Percentiles rank a stretch among this genome's conserved stretches.
Conservation (phyloP, 331 rosid species). For the Acacia concinna region DNA sequence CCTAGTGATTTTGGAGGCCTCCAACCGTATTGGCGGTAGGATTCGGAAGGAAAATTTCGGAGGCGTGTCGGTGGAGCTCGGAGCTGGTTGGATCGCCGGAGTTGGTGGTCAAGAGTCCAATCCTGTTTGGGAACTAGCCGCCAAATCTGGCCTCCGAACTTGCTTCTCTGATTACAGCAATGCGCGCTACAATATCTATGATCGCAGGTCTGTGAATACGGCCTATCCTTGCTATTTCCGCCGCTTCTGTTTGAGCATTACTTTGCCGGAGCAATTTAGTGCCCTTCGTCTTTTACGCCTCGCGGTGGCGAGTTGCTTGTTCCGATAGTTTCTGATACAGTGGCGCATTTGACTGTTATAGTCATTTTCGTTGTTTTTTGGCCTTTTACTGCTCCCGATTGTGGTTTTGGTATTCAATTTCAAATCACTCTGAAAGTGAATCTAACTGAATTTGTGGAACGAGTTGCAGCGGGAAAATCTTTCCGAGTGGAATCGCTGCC, state of each 20-base stretch:
- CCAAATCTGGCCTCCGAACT: conserved; percentile 62
- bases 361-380: neutral
- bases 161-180: conserved; percentile 91
- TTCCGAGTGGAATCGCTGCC: conserved; percentile 65
- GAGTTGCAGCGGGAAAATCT: conserved; percentile 58
- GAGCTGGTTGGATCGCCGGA: conserved; percentile 98
- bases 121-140: conserved; percentile 93
- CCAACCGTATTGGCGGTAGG: conserved; percentile 92
- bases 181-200: conserved; percentile 91
- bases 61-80: conserved; percentile 85
- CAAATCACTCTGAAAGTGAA: neutral
- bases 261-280: neutral
- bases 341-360: neutral
- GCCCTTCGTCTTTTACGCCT: neutral
- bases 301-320: neutral
- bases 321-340: neutral
- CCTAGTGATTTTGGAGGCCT: conserved; percentile 79
- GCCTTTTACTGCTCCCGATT: neutral
- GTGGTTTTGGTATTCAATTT: neutral
- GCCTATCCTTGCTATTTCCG: neutral
- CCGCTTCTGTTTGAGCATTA: neutral
- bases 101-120: conserved; percentile 80
- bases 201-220: conserved; percentile 53
- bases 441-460: conserved; percentile 15
- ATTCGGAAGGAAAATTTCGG: conserved; percentile 78